These are phyloP conservation scores for Echeveria elegans DNA, from an alignment of 164 flowering plant species.

Conservation along the genomic window DNA sequence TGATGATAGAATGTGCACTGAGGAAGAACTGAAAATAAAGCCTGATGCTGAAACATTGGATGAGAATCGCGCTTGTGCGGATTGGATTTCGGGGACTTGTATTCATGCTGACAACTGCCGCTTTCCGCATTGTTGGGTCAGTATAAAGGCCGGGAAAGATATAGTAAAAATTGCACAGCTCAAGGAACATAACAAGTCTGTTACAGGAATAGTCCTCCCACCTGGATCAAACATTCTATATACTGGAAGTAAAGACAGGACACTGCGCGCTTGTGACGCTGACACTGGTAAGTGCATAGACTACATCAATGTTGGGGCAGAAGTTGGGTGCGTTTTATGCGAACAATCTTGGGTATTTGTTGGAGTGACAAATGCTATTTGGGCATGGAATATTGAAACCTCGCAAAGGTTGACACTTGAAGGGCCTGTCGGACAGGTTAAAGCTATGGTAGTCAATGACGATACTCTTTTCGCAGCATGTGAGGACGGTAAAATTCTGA, in stretches of 20 bases:
- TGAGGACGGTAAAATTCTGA: not conserved
- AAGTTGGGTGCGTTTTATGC: conserved; percentile 24
- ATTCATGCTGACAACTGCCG: not conserved
- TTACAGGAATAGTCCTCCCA: conserved; percentile 23
- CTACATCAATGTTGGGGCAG: conserved; percentile 15
- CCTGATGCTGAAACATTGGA: not conserved
- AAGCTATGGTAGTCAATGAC: not conserved
- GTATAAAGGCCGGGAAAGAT: not conserved
- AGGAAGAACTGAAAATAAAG: not conserved
- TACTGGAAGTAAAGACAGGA: conserved; percentile 22
- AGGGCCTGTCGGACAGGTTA: conserved; percentile 2
- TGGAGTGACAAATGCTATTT: conserved; percentile 27
- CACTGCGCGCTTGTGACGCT: conserved; percentile 22
- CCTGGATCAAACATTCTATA: conserved; percentile 20
- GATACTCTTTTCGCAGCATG: not conserved
- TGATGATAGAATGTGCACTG: not conserved
- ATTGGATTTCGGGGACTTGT: conserved; percentile 1
- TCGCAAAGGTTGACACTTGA: not conserved
- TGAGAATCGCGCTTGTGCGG: not conserved
- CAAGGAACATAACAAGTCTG: conserved; percentile 10
- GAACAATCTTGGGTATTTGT: conserved; percentile 34
- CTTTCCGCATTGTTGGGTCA: not conserved
- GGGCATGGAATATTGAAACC: conserved; percentile 15
- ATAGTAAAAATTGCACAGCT: not conserved
- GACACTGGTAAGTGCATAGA: conserved; percentile 19